phyloP scores from a whole-genome alignment of 257 asterid genomes.

The Henckelia pumila region DNA sequence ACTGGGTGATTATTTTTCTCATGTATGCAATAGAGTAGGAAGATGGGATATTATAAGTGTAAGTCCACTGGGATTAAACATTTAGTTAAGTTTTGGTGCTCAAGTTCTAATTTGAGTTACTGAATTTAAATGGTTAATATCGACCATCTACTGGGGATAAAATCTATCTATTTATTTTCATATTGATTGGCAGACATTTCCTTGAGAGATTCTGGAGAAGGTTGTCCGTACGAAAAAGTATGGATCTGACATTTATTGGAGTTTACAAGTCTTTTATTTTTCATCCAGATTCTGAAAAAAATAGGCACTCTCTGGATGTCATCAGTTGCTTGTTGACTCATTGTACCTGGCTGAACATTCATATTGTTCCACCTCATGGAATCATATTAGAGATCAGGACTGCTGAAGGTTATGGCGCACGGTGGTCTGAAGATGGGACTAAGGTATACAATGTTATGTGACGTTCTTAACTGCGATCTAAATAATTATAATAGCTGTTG shows the following conservation, averaged over 20 bases:
- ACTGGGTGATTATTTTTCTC: no score
- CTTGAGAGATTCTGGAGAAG: background rate
- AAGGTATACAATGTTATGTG: slow-evolving; percentile 36
- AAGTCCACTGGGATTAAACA: background rate
- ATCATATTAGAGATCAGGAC: slow-evolving; percentile 64
- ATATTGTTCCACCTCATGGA: slow-evolving; percentile 68
- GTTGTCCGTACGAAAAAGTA: background rate
- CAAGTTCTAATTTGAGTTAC: background rate
- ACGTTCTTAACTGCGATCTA: background rate
- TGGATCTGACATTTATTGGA: slow-evolving; percentile 3
- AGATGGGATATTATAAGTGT: no score
- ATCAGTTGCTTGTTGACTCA: slow-evolving; percentile 40
- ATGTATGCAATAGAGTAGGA: no score
- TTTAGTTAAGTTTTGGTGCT: background rate
- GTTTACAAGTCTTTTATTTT: slow-evolving; percentile 5
- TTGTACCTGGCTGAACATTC: slow-evolving; percentile 75
- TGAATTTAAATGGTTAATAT: background rate
- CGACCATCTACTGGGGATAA: background rate
- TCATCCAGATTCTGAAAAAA: slow-evolving; percentile 58
- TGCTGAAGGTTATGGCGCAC: slow-evolving; percentile 70
- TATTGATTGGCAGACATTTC: background rate
- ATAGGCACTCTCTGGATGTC: slow-evolving; percentile 46
- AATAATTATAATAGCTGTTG: background rate
- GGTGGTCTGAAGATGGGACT: slow-evolving; percentile 83
- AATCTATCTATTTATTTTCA: background rate